Evolutionary conservation across 2,329 filamentous ascomycete genomes (phyloP), one percentile per base, ranked within the genome.

Genomic region (Colletotrichum brevisporum): DNA sequence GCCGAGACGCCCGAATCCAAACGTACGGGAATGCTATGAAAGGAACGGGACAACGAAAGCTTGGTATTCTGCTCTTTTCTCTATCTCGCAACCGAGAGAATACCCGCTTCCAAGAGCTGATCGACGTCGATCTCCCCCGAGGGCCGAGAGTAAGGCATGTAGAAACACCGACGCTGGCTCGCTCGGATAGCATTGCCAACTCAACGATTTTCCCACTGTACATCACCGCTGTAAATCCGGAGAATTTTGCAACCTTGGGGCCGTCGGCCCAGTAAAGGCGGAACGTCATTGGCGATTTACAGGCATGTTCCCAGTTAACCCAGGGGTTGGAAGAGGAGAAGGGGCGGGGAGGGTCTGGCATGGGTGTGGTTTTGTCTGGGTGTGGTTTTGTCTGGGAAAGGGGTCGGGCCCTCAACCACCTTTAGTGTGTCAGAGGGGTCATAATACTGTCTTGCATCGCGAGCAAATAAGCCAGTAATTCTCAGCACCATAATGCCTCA

Each of bases 101-200:
- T 39, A 50, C 45, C 5, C 45, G 26, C 41, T 12, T 5, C 36
- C 43, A 26, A 24, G 27, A 15, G 43, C 43, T 53, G 58, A 61
- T 61, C 58, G 58, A 61, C 58, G 48, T 26, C 18, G 58, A 52
- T 53, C 58, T 61, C 6, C 47, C 48, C 36, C 16, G 9, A 16
- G 41, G 13, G 41, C 36, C 16, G 9, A 16, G 41, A 43, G 41
- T 12, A 16, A 31, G 27, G 27, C 27, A 6, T 9, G 27, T 31
- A 48, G 54, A 45, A 39, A 36, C 43, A 16, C 13, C 18, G 16
- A 50, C 41, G 16, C 39, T 57, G 5, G 27, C 24, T 51, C 27
- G 16, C 3, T 59, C 56, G 56, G 45, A 31, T 39, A 31, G 15
- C 27, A 18, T 26, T 59, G 15, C 45, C 56, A 45, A 24, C n/a